Conservation (phyloP, 345 rosid species). For the Pistacia integerrima region DNA sequence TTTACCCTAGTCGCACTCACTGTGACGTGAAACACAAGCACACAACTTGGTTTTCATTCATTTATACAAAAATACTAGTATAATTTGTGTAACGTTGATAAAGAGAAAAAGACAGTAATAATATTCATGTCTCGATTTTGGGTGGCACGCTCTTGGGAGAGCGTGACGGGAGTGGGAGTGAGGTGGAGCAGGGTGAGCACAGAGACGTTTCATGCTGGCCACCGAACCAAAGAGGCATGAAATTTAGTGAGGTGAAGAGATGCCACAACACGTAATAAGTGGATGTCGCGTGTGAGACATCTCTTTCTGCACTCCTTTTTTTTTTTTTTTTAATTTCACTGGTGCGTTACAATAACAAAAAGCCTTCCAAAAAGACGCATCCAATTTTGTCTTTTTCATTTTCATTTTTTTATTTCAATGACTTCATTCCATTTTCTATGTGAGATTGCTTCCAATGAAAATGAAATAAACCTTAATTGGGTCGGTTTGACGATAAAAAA, state of each 20-base stretch:
- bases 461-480: too few species aligned
- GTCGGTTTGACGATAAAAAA: too few species aligned
- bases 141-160: conserved; percentile 8
- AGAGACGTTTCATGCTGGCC: conserved; percentile 9
- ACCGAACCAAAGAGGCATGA: conserved; percentile 23
- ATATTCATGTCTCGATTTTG: neutral
- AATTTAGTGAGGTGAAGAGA: conserved; percentile 15
- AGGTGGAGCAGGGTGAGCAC: neutral
- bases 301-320: neutral
- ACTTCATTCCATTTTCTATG: too few species aligned
- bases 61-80: too few species aligned
- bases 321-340: neutral
- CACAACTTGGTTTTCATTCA: neutral
- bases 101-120: neutral
- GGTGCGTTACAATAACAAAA: conserved; percentile 19
- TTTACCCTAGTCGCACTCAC: neutral
- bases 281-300: conserved; percentile 29
- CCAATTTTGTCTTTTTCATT: neutral
- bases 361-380: neutral
- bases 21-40: neutral
- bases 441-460: too few species aligned
- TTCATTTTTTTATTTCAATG: too few species aligned
- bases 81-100: neutral
- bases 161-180: neutral
- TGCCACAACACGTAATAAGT: conserved; percentile 32